Conservation (phyloP, 352 stramenopile species). For the Pythium dissotocum region DNA sequence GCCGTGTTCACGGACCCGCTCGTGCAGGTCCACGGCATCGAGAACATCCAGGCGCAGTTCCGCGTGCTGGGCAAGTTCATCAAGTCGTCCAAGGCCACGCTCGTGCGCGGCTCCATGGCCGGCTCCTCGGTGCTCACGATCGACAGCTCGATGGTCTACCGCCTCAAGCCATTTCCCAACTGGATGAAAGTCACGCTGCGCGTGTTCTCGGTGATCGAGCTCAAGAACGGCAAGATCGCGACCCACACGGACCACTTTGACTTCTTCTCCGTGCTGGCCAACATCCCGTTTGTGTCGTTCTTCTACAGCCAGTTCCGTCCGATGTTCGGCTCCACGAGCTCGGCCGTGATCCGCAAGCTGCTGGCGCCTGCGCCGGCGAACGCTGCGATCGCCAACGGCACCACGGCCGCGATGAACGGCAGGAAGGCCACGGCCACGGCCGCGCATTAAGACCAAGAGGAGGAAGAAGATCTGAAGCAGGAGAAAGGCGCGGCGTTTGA, state of each 20-base stretch:
- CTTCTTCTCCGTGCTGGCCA: slow-evolving; percentile 79
- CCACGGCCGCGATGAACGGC: slow-evolving; percentile 10
- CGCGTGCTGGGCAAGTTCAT: slow-evolving; percentile 76
- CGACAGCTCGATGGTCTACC: slow-evolving; percentile 75
- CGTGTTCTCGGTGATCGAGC: slow-evolving; percentile 82
- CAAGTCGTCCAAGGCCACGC: slow-evolving; percentile 71
- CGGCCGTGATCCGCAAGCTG: slow-evolving; percentile 70
- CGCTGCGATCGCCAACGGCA: slow-evolving; percentile 20
- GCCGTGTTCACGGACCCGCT: slow-evolving; percentile 82
- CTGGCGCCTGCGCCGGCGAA: slow-evolving; percentile 30
- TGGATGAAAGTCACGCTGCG: slow-evolving; percentile 72
- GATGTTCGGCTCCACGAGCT: slow-evolving; percentile 68
- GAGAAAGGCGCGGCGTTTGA: neutral
- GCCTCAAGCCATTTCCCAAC: slow-evolving; percentile 73
- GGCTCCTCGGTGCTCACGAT: slow-evolving; percentile 78
- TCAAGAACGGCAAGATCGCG: slow-evolving; percentile 77
- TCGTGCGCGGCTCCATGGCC: slow-evolving; percentile 83
- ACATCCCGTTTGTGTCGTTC: slow-evolving; percentile 76
- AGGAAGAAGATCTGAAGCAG: neutral
- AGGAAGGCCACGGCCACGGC: slow-evolving; percentile 19
- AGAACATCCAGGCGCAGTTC: slow-evolving; percentile 88
- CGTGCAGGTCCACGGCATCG: slow-evolving; percentile 66
- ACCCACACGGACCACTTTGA: slow-evolving; percentile 86
- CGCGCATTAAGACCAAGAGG: slow-evolving; percentile 10
- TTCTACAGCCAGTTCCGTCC: slow-evolving; percentile 81